Base-by-base conservation (phyloP, 179 eudicot species). In the Beta corolliflora region DNA sequence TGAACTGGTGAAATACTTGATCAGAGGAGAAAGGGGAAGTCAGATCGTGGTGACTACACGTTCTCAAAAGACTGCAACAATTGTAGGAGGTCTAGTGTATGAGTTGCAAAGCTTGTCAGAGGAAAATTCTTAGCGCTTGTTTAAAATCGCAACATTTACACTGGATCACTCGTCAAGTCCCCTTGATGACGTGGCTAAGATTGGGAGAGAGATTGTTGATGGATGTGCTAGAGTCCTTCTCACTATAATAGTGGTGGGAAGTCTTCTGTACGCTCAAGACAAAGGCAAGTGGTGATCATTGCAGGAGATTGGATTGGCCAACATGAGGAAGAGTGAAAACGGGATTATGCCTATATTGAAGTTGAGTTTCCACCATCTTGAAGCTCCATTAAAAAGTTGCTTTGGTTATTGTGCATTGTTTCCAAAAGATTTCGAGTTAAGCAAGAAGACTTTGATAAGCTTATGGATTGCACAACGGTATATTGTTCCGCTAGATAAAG, bases 381-480 rank as follows among this genome's bases (percentile, higher is more conserved):
- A 73, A 48, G 2, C 55, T 19, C 44, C 80, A 1, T 29, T 84
- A 54, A 80, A 52, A 75, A 81, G 61, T 45, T 84, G 86, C 36
- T 84, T 84, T 66, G 48, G 55, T 23, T 81, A 77, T 53, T 84
- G 83, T 50, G 80, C 84, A 9, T 19, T 84, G 4, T 84, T 77
- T 36, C 84, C 84, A 0, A 71, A 81, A 59, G 81, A 73, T 55
- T 73, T 55, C 46, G 44, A 1, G 36, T 41, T 84, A 25, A 41
- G 66, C 0, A 77, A 77, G 79, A 36, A 71, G 25, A 63, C 31
- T 36, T 73, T 84, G 70, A 53, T 84, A 48, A 15, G 75, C 8
- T 66, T 84, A 18, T 84, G 86, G 86, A 80, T 84, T 12, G 83
- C 83, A 36, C 86, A 84, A 29, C 78, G 86, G 9, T 80, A 75